A percentile compares a stretch with the other conserved stretches of the same genome.
Conservation (phyloP, 192 early-diverging fungal species). For the Phycomyces blakesleeanus region DNA sequence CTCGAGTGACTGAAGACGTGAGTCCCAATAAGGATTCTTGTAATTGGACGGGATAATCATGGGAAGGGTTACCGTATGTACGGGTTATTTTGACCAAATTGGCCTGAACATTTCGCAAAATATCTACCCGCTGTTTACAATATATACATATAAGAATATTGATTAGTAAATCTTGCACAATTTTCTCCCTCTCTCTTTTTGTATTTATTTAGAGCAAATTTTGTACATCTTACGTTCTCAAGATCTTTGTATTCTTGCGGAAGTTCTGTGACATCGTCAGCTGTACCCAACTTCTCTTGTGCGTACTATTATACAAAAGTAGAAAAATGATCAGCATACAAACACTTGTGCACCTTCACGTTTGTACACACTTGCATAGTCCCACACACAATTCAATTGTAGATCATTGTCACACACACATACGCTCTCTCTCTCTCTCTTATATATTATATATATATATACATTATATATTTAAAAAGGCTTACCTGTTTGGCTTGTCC, state of each 20-base stretch:
- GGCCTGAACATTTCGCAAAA: constrained; percentile 61
- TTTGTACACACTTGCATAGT: too few relatives aligned
- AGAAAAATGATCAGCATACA: neutral
- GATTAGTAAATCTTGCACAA: too few relatives aligned
- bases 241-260: constrained; percentile 88
- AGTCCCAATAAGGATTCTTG: constrained; percentile 68
- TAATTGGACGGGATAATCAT: constrained; percentile 67
- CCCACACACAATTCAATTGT: too few relatives aligned
- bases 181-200: too few relatives aligned
- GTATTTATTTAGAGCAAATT: neutral
- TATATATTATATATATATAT: too few relatives aligned
- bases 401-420: too few relatives aligned
- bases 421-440: too few relatives aligned
- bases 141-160: neutral
- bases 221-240: constrained; percentile 60
- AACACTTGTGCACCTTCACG: too few relatives aligned
- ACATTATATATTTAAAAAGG: too few relatives aligned
- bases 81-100: constrained; percentile 68
- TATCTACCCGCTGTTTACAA: constrained; percentile 70
- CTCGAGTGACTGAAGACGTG: constrained; percentile 58
- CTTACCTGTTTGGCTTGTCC: constrained; percentile 49
- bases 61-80: constrained; percentile 63
- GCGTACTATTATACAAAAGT: constrained; percentile 67
- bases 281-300: constrained; percentile 76
- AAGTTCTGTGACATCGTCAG: constrained; percentile 86